phyloP scores from a whole-genome alignment of 495 filamentous ascomycete species.

The Penicillium odoratum region DNA sequence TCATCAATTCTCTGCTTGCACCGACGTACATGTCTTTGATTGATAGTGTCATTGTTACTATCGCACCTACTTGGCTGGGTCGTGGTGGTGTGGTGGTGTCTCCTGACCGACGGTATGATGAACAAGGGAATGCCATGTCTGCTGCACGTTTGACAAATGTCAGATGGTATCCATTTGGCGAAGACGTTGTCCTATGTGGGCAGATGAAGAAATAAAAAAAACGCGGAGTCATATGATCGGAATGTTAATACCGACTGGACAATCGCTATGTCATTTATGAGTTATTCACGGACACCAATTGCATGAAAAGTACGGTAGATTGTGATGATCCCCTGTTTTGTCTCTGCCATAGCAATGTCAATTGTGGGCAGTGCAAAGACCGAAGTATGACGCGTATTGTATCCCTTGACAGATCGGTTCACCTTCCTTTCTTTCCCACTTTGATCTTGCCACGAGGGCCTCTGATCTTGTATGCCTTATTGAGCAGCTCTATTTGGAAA shows the following conservation, averaged over 20 bases:
- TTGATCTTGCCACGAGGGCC: slow-evolving; percentile 6
- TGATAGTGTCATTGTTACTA: slow-evolving; percentile 76
- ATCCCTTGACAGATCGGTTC: slow-evolving; percentile 9
- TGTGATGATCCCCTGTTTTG: not conserved
- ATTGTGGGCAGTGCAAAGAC: not conserved
- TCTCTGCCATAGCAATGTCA: not conserved
- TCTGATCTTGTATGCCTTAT: not conserved
- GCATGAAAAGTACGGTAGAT: not conserved
- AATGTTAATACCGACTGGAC: no score
- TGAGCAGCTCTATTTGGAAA: not conserved
- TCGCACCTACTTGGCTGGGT: slow-evolving; percentile 84
- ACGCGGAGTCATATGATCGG: no score
- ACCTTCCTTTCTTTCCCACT: slow-evolving; percentile 1
- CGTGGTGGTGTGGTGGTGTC: slow-evolving; percentile 73
- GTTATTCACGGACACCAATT: no score
- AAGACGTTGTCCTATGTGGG: slow-evolving; percentile 78
- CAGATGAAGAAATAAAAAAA: slow-evolving; percentile 31
- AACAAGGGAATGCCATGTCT: slow-evolving; percentile 44
- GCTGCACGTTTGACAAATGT: slow-evolving; percentile 63
- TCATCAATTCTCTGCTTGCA: slow-evolving; percentile 76
- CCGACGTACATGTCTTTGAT: slow-evolving; percentile 55
- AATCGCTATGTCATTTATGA: not conserved
- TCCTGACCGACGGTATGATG: slow-evolving; percentile 49
- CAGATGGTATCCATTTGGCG: slow-evolving; percentile 71
- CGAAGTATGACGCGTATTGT: slow-evolving; percentile 10